Base-by-base conservation (phyloP, 164 flowering plant species). In the Paratinospora sagittata region DNA sequence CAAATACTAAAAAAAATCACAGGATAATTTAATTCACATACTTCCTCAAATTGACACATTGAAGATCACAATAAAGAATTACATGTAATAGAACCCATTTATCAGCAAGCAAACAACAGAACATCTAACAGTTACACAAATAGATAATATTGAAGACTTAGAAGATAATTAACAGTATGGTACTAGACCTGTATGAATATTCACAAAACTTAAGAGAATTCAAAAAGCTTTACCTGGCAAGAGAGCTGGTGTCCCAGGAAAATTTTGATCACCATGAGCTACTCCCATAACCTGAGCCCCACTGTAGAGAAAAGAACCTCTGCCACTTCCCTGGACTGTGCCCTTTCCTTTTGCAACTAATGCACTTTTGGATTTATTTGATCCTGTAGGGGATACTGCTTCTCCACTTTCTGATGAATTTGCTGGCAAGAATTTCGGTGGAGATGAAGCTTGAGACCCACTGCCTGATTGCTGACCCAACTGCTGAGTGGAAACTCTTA, bases 201-300 rank as follows among this genome's bases (percentile, higher is more conserved):
- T 39, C 43, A 39, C 10, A 39, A 11, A 39, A 39, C 43, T 39
- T 1, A 39, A 39, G 43, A 39, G 36, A n/a, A 41, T 65, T 30
- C 13, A 61, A 52, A n/a, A 34, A 45, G 39, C 13, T 57, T 30
- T 81, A 90, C 99, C 93, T 82, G 92, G 99, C 78, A 93, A 84
- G 76, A 96, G 88, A 36, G 98, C 75, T 57, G 88, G 85, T 65
- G 87, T 66, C 6, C 66, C 85, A 68, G 97, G 89, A 69, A 90
- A 87, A 74, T 87, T 93, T 57, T 79, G 92, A 82, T 96, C 98
- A 72, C 93, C 89, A 77, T 70, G 92, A 74, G 82, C 81, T 78
- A 79, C 82, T 84, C 66, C 93, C 97, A 43, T 82, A 72, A 86
- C 85, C 76, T 90, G 96, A 57, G 87, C 78, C 4, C 93, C 92